These are phyloP conservation scores for Tephrocybe sp. DNA, from an alignment of 768 basidiomycete genomes.

Conservation along the genomic window DNA sequence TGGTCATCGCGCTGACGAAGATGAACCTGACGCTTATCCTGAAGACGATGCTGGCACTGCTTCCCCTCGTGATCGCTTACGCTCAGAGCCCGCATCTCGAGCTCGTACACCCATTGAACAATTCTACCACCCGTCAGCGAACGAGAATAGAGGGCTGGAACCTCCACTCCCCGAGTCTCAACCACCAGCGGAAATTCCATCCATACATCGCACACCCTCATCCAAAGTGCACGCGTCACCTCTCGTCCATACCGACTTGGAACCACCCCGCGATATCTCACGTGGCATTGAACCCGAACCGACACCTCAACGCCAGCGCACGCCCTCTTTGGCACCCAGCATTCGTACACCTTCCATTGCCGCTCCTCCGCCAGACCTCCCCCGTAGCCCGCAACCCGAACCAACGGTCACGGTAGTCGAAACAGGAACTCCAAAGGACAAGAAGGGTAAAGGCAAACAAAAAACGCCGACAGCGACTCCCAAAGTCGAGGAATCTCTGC, in stretches of 20 bases:
- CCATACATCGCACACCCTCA: conserved; percentile 11
- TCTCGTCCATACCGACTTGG: conserved; percentile 12
- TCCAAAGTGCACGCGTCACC: conserved; percentile 13
- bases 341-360: conserved; percentile 12
- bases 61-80: conserved; percentile 37
- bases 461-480: conserved; percentile 17
- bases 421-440: conserved; percentile 4
- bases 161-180: conserved; percentile 7
- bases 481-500: conserved; percentile 10
- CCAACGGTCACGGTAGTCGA: conserved; percentile 1
- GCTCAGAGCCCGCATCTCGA: conserved; percentile 50
- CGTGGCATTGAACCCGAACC: conserved; percentile 16
- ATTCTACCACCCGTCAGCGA: conserved; percentile 17
- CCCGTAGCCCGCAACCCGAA: conserved; percentile 18
- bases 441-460: conserved; percentile 28
- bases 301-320: background rate
- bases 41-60: conserved; percentile 54
- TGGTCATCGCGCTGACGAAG: conserved; percentile 70
- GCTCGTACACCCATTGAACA: conserved; percentile 43
- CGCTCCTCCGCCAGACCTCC: conserved; percentile 17
- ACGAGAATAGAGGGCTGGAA: conserved; percentile 24
- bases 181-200: conserved; percentile 7
- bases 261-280: conserved; percentile 17
- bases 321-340: conserved; percentile 13
- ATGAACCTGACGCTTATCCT: conserved; percentile 60